A percentile compares a stretch with the other conserved stretches of the same genome.
phyloP scores from a whole-genome alignment of 208 protist species.

The Angomonas ambiguus region DNA sequence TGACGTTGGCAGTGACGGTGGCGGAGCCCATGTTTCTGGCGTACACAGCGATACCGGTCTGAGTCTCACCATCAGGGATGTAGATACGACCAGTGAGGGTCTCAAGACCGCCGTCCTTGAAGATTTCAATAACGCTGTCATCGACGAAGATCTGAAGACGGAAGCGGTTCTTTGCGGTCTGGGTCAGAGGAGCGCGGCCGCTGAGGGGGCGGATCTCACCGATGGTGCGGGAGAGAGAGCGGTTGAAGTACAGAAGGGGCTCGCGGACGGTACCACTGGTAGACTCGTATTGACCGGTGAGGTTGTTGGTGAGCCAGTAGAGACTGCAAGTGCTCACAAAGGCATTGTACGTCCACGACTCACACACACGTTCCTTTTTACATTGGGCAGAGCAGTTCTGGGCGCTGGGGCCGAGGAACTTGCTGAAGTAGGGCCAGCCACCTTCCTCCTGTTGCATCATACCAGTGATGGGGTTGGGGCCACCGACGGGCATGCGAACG shows the following conservation, averaged over 20 bases:
- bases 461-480: slow-evolving; percentile 11
- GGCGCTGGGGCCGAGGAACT: slow-evolving; percentile 11
- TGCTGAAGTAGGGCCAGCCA: slow-evolving; percentile 20
- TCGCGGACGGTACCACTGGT: slow-evolving; percentile 31
- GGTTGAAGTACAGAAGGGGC: slow-evolving; percentile 27
- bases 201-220: slow-evolving; percentile 19
- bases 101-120: slow-evolving; percentile 25
- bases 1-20: slow-evolving; percentile 5
- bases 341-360: slow-evolving; percentile 31
- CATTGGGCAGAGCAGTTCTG: slow-evolving; percentile 37
- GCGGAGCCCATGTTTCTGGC: slow-evolving; percentile 9
- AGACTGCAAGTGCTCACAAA: slow-evolving; percentile 17
- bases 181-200: slow-evolving; percentile 28
- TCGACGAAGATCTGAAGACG: slow-evolving; percentile 14
- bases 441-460: slow-evolving; percentile 17
- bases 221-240: slow-evolving; percentile 25
- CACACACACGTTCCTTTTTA: slow-evolving; percentile 22
- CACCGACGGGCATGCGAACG: slow-evolving; percentile 30
- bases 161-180: slow-evolving; percentile 15
- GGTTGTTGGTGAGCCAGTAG: slow-evolving; percentile 29
- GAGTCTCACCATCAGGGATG: slow-evolving; percentile 9
- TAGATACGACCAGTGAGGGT: slow-evolving; percentile 14
- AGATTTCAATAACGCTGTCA: slow-evolving; percentile 20
- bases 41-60: slow-evolving; percentile 17
- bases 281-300: slow-evolving; percentile 2